A percentile compares a stretch with the other conserved stretches of the same genome.
These are phyloP conservation scores for Sarocladium strictum DNA, from an alignment of 2,329 filamentous ascomycete species.

Conservation along the genomic window DNA sequence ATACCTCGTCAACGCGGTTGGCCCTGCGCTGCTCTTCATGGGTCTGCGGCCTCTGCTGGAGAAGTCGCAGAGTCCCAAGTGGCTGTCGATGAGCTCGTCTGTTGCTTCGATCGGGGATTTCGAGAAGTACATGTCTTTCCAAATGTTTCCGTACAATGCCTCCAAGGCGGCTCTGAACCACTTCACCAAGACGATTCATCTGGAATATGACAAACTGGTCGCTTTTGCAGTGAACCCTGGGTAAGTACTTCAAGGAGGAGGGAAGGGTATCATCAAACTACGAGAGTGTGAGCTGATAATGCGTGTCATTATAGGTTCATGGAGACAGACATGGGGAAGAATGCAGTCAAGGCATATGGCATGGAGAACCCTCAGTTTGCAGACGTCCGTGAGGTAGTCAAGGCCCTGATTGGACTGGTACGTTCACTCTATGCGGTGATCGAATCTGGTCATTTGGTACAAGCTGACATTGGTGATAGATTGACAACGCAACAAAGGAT, in stretches of 20 bases:
- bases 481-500: neutral
- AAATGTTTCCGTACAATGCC: slow-evolving; percentile 6
- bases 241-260: neutral
- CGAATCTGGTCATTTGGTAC: too few species aligned
- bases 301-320: neutral
- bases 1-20: neutral
- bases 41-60: neutral
- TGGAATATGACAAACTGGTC: neutral
- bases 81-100: neutral
- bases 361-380: neutral
- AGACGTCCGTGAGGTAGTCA: neutral
- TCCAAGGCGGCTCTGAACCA: slow-evolving; percentile 6
- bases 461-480: neutral
- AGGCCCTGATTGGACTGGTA: neutral
- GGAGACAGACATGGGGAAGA: slow-evolving; percentile 4
- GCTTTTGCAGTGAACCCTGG: slow-evolving; percentile 1
- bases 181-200: neutral
- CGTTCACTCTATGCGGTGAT: neutral
- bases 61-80: neutral
- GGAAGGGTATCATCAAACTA: neutral
- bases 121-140: neutral
- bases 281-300: neutral
- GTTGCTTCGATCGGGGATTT: neutral
- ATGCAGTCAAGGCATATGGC: neutral
- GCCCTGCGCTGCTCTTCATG: slow-evolving; percentile 1